Evolutionary conservation across 2,329 filamentous ascomycete species (phyloP), one percentile per base, ranked within the genome.

Genomic region (Knufia fluminis): DNA sequence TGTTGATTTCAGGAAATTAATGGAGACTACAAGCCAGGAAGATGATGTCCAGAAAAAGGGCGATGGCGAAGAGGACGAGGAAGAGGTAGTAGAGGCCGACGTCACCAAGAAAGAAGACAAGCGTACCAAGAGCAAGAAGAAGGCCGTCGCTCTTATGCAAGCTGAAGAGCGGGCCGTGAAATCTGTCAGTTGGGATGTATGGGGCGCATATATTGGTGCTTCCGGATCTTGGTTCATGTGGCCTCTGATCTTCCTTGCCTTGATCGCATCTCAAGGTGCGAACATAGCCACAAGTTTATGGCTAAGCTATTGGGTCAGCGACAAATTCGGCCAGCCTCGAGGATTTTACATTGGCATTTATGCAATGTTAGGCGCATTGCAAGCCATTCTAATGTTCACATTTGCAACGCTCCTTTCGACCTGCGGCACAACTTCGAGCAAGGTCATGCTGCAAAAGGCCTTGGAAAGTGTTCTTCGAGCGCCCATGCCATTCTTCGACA

Each of bases 401-500:
- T 97, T 94, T 68, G 85, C 90, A 28, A 78, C 92, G 14, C 66
- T 79, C 4, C 74, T 97, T 20, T 87, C 89, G 0, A 76, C 89
- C 0, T 79, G 84, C 48, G 87, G 90, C 40, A 96, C 92, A 1
- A 80, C 77, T 17, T 79, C 90, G 3, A 92, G 86, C 62, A 91
- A 85, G 65, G 75, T 75, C 33, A 88, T 97, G 79, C 77, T 97
- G 45, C 79, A 84, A 24, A 74, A 80, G 31, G 91, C 92, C 4
- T 86, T 97, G 60, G 80, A 75, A 7, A 77, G 86, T 14, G 87
- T 92, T 1, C 65, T 84, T 7, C 71, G 80, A 41, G 80, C 81
- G 2, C 81, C 81, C 1, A 83, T 84, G 88, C 85, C 86, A 3
- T 97, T 97, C 70, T 97, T 97, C 69, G 92, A 98, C 61, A 97